These are phyloP conservation scores for Vitis hybrid DNA, from an alignment of 177 flowering plant species.

Conservation along the genomic window DNA sequence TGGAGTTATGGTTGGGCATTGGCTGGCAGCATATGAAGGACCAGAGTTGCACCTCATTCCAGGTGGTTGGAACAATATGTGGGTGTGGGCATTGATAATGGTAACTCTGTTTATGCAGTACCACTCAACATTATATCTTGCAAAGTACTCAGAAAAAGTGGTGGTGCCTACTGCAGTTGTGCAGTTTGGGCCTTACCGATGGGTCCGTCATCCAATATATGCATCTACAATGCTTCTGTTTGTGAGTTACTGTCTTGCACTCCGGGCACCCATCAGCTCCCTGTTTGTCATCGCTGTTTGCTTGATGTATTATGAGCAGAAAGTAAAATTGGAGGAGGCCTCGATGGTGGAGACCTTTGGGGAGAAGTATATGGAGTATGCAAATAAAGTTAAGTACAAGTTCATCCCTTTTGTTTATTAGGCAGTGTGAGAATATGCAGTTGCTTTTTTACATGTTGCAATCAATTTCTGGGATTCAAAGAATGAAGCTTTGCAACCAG, in stretches of 20 bases:
- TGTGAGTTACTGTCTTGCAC: conserved; percentile 60
- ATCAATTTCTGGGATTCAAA: neutral
- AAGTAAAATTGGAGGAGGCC: conserved; percentile 72
- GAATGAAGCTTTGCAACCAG: neutral
- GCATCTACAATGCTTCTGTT: conserved; percentile 74
- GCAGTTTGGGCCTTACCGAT: conserved; percentile 88
- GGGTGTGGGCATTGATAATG: conserved; percentile 62
- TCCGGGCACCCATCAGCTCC: conserved; percentile 69
- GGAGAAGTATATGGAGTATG: conserved; percentile 58
- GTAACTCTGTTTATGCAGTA: conserved; percentile 65
- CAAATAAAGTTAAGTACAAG: conserved; percentile 67
- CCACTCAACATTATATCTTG: conserved; percentile 64
- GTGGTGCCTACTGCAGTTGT: conserved; percentile 84
- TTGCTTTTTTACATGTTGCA: neutral
- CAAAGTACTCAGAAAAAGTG: conserved; percentile 84
- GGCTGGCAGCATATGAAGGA: conserved; percentile 87
- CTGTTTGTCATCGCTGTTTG: conserved; percentile 57
- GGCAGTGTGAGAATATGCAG: conserved; percentile 19
- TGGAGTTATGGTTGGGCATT: conserved; percentile 68
- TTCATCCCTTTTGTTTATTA: conserved; percentile 82
- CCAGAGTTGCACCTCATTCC: conserved; percentile 70
- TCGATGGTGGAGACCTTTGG: conserved; percentile 76
- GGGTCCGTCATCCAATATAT: conserved; percentile 89
- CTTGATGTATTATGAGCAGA: conserved; percentile 62
- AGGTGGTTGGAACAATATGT: conserved; percentile 69